These are phyloP conservation scores for Umbelopsis vinacea DNA, from an alignment of 192 early-diverging fungal genomes.

Conservation along the genomic window DNA sequence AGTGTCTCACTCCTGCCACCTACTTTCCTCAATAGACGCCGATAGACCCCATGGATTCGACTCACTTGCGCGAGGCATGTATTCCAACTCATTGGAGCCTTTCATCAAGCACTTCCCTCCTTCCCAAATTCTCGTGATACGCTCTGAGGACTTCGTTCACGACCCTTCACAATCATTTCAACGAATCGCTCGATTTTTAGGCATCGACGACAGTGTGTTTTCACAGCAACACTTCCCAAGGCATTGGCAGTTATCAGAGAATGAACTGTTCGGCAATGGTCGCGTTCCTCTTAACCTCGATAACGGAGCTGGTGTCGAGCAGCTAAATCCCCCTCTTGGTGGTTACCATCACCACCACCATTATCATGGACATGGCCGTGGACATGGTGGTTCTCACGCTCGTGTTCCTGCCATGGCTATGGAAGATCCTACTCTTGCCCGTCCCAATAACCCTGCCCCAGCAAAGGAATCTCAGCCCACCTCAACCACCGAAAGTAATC, in stretches of 20 bases:
- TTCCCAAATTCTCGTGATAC: conserved; percentile 34
- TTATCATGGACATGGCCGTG: conserved; percentile 19
- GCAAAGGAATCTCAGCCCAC: neutral
- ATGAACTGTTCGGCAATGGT: neutral
- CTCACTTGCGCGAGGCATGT: conserved; percentile 39
- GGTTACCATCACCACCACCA: conserved; percentile 4
- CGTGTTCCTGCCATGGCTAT: conserved; percentile 34
- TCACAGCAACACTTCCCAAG: conserved; percentile 5
- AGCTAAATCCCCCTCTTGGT: neutral
- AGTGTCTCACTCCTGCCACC: neutral
- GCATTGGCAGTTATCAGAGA: conserved; percentile 15
- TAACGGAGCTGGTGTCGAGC: neutral
- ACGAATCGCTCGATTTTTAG: conserved; percentile 30
- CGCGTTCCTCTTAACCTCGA: neutral
- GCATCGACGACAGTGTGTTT: conserved; percentile 35
- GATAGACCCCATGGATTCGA: conserved; percentile 29
- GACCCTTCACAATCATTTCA: conserved; percentile 34
- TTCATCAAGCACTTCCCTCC: conserved; percentile 36
- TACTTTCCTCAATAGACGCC: neutral
- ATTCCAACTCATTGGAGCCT: conserved; percentile 35
- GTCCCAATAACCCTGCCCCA: neutral
- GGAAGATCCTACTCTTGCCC: conserved; percentile 19
- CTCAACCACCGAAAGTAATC: conserved; percentile 5
- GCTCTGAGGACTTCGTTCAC: conserved; percentile 35
- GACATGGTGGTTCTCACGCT: conserved; percentile 12